These are phyloP conservation scores for Xylariaceae sp. DNA, from an alignment of 2,329 filamentous ascomycete species.

Conservation along the genomic window DNA sequence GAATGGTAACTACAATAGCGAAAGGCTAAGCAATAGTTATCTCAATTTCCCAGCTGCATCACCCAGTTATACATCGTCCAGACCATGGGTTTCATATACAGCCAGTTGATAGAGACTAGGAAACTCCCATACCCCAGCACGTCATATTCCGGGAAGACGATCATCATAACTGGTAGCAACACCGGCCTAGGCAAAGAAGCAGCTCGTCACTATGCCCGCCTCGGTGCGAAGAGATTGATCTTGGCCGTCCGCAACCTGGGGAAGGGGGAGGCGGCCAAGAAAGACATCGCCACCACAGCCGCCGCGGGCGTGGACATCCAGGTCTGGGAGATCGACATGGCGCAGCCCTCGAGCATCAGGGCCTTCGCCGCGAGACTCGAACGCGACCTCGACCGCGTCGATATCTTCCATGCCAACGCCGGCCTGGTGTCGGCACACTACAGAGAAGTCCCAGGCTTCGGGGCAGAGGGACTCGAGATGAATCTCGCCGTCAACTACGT, in stretches of 20 bases:
- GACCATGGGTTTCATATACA: constrained; percentile 8
- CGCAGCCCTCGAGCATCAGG: constrained; percentile 36
- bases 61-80: too few species aligned
- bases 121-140: constrained; percentile 14
- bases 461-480: constrained; percentile 39
- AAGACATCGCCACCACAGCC: constrained; percentile 24
- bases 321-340: constrained; percentile 45
- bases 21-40: too few species aligned
- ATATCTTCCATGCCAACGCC: constrained; percentile 36
- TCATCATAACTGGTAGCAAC: constrained; percentile 29
- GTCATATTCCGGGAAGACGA: constrained; percentile 21
- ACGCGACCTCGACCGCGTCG: constrained; percentile 34
- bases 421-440: too few species aligned
- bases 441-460: constrained; percentile 22
- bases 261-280: constrained; percentile 30
- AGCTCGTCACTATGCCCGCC: constrained; percentile 19
- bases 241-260: constrained; percentile 25
- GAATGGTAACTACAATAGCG: too few species aligned
- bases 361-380: constrained; percentile 35
- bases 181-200: constrained; percentile 28
- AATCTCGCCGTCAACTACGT: constrained; percentile 47
- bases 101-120: constrained; percentile 7
- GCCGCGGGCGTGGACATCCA: constrained; percentile 25
- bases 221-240: constrained; percentile 20
- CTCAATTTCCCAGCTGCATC: too few species aligned